Conservation (phyloP, 1,139 yeast genomes). For the Kodamaea sp. region DNA sequence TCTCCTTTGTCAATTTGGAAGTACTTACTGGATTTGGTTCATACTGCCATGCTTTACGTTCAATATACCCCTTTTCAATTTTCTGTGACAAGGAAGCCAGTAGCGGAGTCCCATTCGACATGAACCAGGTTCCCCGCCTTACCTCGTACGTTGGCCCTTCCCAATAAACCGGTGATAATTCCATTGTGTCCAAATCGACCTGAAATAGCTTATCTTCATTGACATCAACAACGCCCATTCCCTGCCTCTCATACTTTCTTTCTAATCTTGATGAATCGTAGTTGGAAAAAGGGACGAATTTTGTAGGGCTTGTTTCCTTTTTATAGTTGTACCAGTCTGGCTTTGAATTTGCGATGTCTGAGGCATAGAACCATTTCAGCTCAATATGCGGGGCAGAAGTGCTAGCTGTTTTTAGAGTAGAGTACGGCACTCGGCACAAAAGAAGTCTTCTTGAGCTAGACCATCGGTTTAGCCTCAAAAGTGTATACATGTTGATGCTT, state of each 20-base stretch:
- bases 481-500: too few relatives aligned
- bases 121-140: slow-evolving; percentile 84
- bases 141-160: slow-evolving; percentile 83
- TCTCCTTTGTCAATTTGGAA: slow-evolving; percentile 15
- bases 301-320: slow-evolving; percentile 48
- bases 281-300: slow-evolving; percentile 67
- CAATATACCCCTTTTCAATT: slow-evolving; percentile 54
- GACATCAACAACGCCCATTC: slow-evolving; percentile 33
- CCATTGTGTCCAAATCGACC: slow-evolving; percentile 56
- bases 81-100: slow-evolving; percentile 47
- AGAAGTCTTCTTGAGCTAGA: too few relatives aligned
- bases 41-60: slow-evolving; percentile 30
- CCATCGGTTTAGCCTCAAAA: too few relatives aligned
- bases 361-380: slow-evolving; percentile 74
- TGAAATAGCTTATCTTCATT: slow-evolving; percentile 78
- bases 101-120: slow-evolving; percentile 58
- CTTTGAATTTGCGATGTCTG: slow-evolving; percentile 68
- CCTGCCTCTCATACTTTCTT: slow-evolving; percentile 24
- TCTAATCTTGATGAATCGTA: slow-evolving; percentile 65
- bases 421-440: neutral
- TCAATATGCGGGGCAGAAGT: slow-evolving; percentile 1
- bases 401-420: neutral
- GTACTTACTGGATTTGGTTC: slow-evolving; percentile 9
- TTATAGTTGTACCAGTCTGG: slow-evolving; percentile 56
- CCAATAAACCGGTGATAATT: slow-evolving; percentile 77